Evolutionary conservation across 208 protist species (phyloP).

Genomic region (Leishmania tropica): DNA sequence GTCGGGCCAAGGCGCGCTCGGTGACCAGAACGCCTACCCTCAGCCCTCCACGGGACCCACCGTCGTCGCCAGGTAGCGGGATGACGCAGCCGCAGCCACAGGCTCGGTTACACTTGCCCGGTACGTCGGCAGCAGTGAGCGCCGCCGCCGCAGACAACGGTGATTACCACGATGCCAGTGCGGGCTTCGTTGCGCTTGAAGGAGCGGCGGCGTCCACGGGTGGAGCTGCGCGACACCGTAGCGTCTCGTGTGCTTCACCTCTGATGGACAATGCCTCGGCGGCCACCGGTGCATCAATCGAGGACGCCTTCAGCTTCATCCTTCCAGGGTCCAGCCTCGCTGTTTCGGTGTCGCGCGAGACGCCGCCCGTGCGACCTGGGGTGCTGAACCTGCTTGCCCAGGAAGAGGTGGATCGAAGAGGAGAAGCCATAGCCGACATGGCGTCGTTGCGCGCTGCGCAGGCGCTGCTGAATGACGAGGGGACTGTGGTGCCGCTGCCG

Average conservation of each 20-base stretch:
- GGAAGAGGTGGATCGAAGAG: conserved; percentile 23
- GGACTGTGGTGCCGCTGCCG: conserved; percentile 41
- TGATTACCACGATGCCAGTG: background rate
- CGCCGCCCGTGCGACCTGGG: conserved; percentile 13
- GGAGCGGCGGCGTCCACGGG: background rate
- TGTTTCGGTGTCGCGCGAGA: conserved; percentile 19
- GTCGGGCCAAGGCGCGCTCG: background rate
- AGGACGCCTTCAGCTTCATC: conserved; percentile 30
- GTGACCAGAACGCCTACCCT: background rate
- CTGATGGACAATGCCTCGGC: background rate
- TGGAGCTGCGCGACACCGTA: background rate
- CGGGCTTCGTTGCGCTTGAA: background rate
- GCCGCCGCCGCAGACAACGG: background rate
- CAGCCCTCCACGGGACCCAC: background rate
- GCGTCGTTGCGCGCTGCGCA: conserved; percentile 38
- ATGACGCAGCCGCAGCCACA: conserved; percentile 1
- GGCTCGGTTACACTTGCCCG: background rate
- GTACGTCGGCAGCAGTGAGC: background rate
- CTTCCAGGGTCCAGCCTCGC: conserved; percentile 35
- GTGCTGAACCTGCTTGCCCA: conserved; percentile 18
- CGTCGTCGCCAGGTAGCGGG: background rate
- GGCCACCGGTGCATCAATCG: conserved; percentile 1
- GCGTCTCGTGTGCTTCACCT: background rate
- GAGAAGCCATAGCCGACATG: conserved; percentile 14
- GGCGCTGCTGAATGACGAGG: conserved; percentile 45